A percentile compares a stretch with the other conserved stretches of the same genome.
Evolutionary conservation across 805 yeast species (phyloP).

Genomic region (Priceomyces fermenticarens): DNA sequence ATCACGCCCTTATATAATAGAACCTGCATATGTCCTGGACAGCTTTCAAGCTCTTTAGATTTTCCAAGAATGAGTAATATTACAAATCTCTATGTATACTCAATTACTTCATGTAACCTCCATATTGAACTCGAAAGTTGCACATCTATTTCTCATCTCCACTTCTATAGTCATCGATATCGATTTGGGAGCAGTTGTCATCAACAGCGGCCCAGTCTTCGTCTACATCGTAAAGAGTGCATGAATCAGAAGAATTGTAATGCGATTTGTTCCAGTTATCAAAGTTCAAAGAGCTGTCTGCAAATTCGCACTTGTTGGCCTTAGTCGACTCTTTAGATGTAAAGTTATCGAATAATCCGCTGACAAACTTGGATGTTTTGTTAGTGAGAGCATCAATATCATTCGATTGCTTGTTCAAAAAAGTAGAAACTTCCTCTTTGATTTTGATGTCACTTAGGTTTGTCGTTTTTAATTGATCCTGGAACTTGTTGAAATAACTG

Average conservation of each 20-base stretch:
- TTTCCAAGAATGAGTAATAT: conserved; percentile 1
- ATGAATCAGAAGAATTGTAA: neutral
- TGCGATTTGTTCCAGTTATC: conserved; percentile 14
- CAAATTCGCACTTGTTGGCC: conserved; percentile 9
- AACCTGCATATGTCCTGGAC: no score
- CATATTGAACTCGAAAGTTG: neutral
- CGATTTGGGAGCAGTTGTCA: conserved; percentile 12
- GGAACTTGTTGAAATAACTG: conserved; percentile 7
- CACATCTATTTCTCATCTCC: conserved; percentile 5
- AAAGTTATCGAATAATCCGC: conserved; percentile 19
- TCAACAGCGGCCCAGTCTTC: conserved; percentile 1
- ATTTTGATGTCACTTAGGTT: conserved; percentile 4
- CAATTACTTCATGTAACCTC: conserved; percentile 3
- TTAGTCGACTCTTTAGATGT: conserved; percentile 13
- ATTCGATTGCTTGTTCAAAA: conserved; percentile 16
- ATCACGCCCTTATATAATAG: no score
- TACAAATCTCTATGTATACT: neutral
- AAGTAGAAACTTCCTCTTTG: conserved; percentile 13
- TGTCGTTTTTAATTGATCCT: conserved; percentile 6
- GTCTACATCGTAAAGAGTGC: conserved; percentile 3
- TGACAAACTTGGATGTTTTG: conserved; percentile 21
- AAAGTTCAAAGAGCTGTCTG: conserved; percentile 26
- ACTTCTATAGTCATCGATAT: conserved; percentile 13
- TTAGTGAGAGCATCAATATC: conserved; percentile 22
- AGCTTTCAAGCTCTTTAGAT: no score